Evolutionary conservation across 768 basidiomycete genomes (phyloP).

Genomic region (Tricholoma terreum): DNA sequence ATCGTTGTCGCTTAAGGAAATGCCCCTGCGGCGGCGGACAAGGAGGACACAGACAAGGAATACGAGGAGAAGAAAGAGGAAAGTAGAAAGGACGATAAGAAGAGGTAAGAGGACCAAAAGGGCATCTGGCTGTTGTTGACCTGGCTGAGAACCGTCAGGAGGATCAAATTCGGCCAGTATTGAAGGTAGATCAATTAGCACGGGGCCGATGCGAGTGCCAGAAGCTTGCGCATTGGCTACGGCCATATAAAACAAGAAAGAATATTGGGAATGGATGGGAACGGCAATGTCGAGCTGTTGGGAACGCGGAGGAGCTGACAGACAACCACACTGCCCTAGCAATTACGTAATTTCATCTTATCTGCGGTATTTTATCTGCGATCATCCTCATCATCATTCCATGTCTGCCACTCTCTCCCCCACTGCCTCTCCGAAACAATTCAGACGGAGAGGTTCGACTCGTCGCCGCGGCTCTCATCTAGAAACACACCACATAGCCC

Average conservation of each 20-base stretch:
- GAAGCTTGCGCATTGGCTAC: constrained; percentile 1
- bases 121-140: constrained; percentile 49
- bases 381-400: constrained; percentile 8
- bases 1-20: constrained; percentile 78
- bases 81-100: constrained; percentile 88
- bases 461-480: constrained; percentile 58
- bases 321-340: background rate
- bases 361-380: too few species aligned
- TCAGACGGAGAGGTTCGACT: constrained; percentile 55
- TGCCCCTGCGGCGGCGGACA: constrained; percentile 73
- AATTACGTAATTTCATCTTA: constrained; percentile 11
- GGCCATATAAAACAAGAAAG: constrained; percentile 7
- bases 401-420: constrained; percentile 53
- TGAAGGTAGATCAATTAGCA: constrained; percentile 1
- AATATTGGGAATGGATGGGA: background rate
- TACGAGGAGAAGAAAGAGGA: constrained; percentile 87
- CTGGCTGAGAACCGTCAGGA: constrained; percentile 21
- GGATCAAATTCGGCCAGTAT: constrained; percentile 17
- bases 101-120: constrained; percentile 89
- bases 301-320: background rate
- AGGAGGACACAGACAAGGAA: constrained; percentile 90
- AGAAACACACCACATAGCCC: constrained; percentile 68
- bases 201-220: background rate
- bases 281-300: background rate
- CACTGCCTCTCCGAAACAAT: constrained; percentile 43